These are phyloP conservation scores for Sporothrix dimorphospora DNA, from an alignment of 2,329 filamentous ascomycete species.

Conservation along the genomic window DNA sequence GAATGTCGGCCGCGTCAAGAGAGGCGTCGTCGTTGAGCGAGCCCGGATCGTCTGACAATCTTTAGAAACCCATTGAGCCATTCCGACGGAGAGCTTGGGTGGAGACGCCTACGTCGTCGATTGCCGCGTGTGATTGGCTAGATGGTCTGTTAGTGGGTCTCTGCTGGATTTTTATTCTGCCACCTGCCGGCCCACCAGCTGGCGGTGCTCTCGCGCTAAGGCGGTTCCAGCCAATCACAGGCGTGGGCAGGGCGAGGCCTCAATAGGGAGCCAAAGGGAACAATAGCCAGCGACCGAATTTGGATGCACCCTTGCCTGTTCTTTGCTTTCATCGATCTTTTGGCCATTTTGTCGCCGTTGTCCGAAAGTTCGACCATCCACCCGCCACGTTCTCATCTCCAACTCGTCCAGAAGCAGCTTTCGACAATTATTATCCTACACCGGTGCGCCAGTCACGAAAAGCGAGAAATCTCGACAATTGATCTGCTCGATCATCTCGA, in stretches of 20 bases:
- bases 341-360: background rate
- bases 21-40: background rate
- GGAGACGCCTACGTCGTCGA: background rate
- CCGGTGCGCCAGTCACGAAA: background rate
- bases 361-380: background rate
- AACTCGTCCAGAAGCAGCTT: background rate
- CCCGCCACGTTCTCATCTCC: background rate
- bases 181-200: constrained; percentile 16
- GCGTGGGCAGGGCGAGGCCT: constrained; percentile 7
- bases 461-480: background rate
- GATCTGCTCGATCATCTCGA: background rate
- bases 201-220: background rate
- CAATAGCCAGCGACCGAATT: constrained; percentile 17
- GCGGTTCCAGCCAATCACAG: background rate
- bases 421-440: background rate
- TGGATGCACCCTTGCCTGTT: background rate
- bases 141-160: background rate
- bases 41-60: background rate
- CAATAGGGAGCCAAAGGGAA: background rate
- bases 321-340: background rate
- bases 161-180: constrained; percentile 23
- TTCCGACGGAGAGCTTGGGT: constrained; percentile 11
- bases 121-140: background rate
- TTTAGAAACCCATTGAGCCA: background rate
- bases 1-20: background rate